A percentile compares a stretch with the other conserved stretches of the same genome.
Conservation (phyloP, 345 rosid genomes). For the Brassica rapa region DNA sequence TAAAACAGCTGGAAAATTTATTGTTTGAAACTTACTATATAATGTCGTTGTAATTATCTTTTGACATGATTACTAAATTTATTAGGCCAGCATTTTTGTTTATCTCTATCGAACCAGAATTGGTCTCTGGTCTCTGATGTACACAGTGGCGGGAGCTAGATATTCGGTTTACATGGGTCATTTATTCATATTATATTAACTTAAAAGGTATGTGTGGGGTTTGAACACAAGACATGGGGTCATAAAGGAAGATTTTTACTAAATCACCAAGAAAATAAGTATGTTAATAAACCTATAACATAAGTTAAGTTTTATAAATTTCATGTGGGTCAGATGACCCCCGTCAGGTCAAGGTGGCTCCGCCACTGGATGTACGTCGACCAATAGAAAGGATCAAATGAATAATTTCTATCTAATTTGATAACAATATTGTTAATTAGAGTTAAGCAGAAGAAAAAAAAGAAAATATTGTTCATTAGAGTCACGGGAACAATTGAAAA, state of each 20-base stretch:
- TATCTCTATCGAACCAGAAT: not conserved
- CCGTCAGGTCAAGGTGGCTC: too few species aligned
- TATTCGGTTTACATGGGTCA: too few species aligned
- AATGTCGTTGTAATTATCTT: not conserved
- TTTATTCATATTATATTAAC: too few species aligned
- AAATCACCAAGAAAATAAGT: too few species aligned
- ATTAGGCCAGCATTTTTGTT: not conserved
- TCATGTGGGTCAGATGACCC: too few species aligned
- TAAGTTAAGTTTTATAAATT: too few species aligned
- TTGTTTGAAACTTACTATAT: not conserved
- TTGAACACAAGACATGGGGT: too few species aligned
- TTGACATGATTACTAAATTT: not conserved
- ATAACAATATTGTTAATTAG: slow-evolving; percentile 1
- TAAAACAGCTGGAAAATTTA: not conserved
- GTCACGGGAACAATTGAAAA: not conserved
- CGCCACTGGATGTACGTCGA: not conserved
- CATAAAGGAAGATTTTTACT: too few species aligned
- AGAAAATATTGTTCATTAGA: not conserved
- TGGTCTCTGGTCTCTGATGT: not conserved
- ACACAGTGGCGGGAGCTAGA: too few species aligned
- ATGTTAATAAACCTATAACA: too few species aligned
- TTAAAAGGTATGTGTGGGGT: too few species aligned
- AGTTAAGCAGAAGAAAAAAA: too few species aligned
- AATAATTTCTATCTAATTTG: not conserved
- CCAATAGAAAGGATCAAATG: slow-evolving; percentile 14